Percentiles rank a stretch among this genome's conserved stretches.
Evolutionary conservation across 2,329 filamentous ascomycete species (phyloP).

Genomic region (Aspergillus sp.): DNA sequence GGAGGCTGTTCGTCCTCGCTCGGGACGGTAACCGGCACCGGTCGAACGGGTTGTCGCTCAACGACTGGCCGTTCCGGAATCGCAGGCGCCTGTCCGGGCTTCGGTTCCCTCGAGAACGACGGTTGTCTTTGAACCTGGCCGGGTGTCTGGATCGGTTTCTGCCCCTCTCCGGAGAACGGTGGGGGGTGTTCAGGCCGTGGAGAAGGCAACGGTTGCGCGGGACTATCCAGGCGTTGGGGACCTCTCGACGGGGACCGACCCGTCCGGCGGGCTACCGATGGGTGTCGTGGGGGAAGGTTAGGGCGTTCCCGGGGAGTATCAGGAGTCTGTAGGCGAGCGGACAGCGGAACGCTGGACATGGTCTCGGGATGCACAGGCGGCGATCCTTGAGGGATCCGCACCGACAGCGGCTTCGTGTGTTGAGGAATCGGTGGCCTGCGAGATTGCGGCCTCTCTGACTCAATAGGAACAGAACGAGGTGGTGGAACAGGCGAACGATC

Average conservation of each 20-base stretch:
- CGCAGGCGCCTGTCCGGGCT: conserved; percentile 16
- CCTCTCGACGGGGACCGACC: conserved; percentile 24
- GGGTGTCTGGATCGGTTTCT: conserved; percentile 13
- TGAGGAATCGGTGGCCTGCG: conserved; percentile 24
- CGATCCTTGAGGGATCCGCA: conserved; percentile 28
- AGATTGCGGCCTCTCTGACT: conserved; percentile 30
- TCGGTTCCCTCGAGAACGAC: conserved; percentile 27
- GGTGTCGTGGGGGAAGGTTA: conserved; percentile 44
- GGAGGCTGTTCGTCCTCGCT: conserved; percentile 49
- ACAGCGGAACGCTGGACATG: conserved; percentile 30
- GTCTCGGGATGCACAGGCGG: conserved; percentile 19
- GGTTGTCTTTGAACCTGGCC: conserved; percentile 24
- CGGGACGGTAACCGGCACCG: conserved; percentile 43
- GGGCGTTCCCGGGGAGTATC: conserved; percentile 47
- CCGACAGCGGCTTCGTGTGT: conserved; percentile 30
- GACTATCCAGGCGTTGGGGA: conserved; percentile 7
- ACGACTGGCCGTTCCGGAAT: conserved; percentile 14
- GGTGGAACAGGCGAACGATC: conserved; percentile 24
- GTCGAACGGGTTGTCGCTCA: conserved; percentile 12
- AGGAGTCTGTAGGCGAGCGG: conserved; percentile 39
- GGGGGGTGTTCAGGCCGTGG: conserved; percentile 15
- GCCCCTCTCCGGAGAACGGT: conserved; percentile 14
- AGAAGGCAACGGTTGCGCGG: conserved; percentile 13
- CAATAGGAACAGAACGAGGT: conserved; percentile 18
- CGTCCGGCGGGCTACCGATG: conserved; percentile 16